Base-by-base conservation (phyloP, 2,329 filamentous ascomycete genomes). In the Emmonsiellopsis sp. region DNA sequence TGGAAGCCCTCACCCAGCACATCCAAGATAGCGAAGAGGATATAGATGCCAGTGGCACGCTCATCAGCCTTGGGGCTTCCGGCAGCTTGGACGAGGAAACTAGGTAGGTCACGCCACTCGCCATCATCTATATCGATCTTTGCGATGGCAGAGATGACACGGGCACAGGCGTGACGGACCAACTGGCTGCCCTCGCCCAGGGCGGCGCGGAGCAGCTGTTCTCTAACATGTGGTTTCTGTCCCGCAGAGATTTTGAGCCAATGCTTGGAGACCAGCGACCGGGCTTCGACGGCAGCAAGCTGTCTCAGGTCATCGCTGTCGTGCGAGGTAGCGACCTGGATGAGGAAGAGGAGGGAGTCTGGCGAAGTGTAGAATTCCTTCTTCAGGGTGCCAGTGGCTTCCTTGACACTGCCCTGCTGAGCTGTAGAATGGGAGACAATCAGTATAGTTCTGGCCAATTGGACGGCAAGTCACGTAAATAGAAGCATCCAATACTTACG, bases 301-400 rank as follows among this genome's bases (percentile, higher is more conserved):
- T 97, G 93, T 65, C 90, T 86, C 53, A 96, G 78, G 61, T 84
- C 81, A 46, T 80, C 69, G 65, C 79, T 76, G 56, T 84, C 77
- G 71, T 95, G 86, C 55, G 86, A 88, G 63, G 89, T 86, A 62
- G 94, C 80, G 65, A 96, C 84, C 73, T 96, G 89, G 61, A 97
- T 82, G 58, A 97, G 85, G 63, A 88, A 83, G 53, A 92, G 80
- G 54, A 97, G 83, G 13, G 89, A 88, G 64, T 90, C 82, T 40
- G 92, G 86, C 62, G 89, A 82, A 64, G 83, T 85, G 77, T 95
- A 97, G 78, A 88, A 97, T 73, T 87, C 88, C 73, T 94, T 93
- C 73, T 95, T 91, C 56, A 97, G 83, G 64, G 90, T 84, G 55
- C 87, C 83, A 14, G 92, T 98, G 58, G 91, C 89, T 61, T 87